Base-by-base conservation (phyloP, 2,329 filamentous ascomycete species). In the Achaetomium macrosporum region DNA sequence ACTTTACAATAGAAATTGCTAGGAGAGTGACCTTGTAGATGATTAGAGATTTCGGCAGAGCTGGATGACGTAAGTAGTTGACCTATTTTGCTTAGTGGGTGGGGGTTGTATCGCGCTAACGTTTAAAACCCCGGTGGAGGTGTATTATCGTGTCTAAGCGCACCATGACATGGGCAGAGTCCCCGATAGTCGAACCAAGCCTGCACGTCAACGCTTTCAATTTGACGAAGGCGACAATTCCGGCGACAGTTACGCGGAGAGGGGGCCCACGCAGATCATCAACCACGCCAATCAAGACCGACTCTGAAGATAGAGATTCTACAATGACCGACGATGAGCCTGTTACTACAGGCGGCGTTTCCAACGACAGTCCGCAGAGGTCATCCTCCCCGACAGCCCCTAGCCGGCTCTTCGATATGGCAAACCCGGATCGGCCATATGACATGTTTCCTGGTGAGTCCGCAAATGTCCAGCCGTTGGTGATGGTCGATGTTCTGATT, bases 371-470 rank as follows among this genome's bases (percentile, higher is more conserved):
- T n/a, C 7, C 12, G 12, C 35, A 35, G 13, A 3, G 3, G 33
- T n/a, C 35, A n/a, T 37, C 15, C 8, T 16, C 35, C 35, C 7
- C 13, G 13, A 37, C 35, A 8, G 15, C 10, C 40, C 12, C 40
- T 10, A 16, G 29, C 30, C 15, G 29, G 29, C 6, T 3, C 7
- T 43, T 50, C 12, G 25, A 36, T 4, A 57, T 57, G 56, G 54
- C 55, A 3, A 57, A 60, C 33, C 35, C 52, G 2, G 52, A 56
- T 25, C 56, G 59, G 1, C 47, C 53, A 4, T 61, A 59, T n/a
- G 40, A 55, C 19, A 49, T 48, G 50, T 61, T 53, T 51, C 47
- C 39, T 9, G 50, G 58, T 58, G 43, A 46, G 55, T 40, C 15
- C n/a, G n/a, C n/a, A n/a, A 15, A n/a, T 37, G 2, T 37, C 35